Base-by-base conservation (phyloP, 78 protist species). In the Guillardia theta region DNA sequence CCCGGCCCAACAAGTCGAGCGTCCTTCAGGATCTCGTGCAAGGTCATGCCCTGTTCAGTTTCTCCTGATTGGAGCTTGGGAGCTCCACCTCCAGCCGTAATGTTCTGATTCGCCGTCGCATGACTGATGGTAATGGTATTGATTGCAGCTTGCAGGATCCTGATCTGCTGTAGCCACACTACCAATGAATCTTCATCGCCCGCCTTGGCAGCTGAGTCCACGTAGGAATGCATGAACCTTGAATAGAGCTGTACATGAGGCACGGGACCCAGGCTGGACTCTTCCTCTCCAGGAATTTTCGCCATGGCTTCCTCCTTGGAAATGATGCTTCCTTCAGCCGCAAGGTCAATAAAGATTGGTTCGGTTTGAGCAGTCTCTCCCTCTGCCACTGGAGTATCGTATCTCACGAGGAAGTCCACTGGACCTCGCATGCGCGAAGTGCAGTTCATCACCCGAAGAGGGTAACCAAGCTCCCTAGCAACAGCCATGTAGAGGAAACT, bases 111-210 rank as follows among this genome's bases (percentile, higher is more conserved):
- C 10, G 36, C 83, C 18, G 12, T 12, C 41, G 83, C 83, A 4
- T 70, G 83, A 12, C n/a, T 4, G 83, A 70, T 70, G 41, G 83
- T 43, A 36, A 70, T 43, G 46, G 83, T 70, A 24, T 70, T 70
- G 83, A 70, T 70, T 43, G 83, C 83, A 1, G 90, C 90, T 50
- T 78, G 90, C 41, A 78, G 90, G 50, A 43, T 78, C 18, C 90
- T 46, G 90, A 78, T 78, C 90, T 78, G 90, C 90, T 78, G 90
- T n/a, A 78, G 90, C 90, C 90, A 78, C 33, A 43, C 18, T n/a
- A 78, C 43, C 48, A 43, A 24, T 4, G 19, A 8, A 27, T 37
- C 90, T 30, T 78, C 90, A 36, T 78, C 90, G 50, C 90, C 90
- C 45, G 87, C 87, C 58, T 24, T 58, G 27, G 70, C 6, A 58